phyloP scores from a whole-genome alignment of 176 grass and related monocot genomes.

The Alloteropsis semialata region DNA sequence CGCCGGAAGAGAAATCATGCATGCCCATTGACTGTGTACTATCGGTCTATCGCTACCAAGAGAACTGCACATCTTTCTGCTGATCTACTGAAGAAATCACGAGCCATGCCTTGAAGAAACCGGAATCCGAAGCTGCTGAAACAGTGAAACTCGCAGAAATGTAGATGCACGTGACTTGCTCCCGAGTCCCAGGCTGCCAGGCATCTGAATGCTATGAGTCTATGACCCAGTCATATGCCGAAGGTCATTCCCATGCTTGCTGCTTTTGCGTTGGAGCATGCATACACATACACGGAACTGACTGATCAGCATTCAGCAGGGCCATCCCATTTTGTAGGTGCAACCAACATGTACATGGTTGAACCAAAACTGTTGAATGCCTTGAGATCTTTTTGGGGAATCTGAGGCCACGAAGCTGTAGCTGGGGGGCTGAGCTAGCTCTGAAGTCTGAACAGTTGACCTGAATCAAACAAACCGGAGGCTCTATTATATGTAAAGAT shows the following conservation, averaged over 20 bases:
- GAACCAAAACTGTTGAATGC: not conserved
- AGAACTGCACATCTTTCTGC: not conserved
- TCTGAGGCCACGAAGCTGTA: not conserved
- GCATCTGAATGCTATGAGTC: not conserved
- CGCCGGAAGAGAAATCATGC: not conserved
- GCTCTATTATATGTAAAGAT: not conserved
- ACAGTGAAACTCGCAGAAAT: not conserved
- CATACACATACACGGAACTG: not conserved
- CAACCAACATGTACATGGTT: not conserved
- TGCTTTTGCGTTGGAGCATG: not conserved
- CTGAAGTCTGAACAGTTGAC: constrained; percentile 22
- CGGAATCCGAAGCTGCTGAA: not conserved
- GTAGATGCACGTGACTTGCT: not conserved
- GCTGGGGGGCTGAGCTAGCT: too few relatives aligned
- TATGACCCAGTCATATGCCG: not conserved
- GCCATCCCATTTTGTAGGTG: not conserved
- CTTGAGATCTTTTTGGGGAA: not conserved
- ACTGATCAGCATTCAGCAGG: not conserved
- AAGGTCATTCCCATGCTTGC: not conserved
- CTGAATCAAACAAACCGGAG: not conserved
- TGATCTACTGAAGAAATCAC: not conserved
- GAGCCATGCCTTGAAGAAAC: not conserved
- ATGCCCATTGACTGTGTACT: not conserved
- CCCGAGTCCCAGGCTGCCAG: not conserved
- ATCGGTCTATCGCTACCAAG: not conserved